These are phyloP conservation scores for Botryosphaeria agaves DNA, from an alignment of 2,329 filamentous ascomycete species.

Conservation along the genomic window DNA sequence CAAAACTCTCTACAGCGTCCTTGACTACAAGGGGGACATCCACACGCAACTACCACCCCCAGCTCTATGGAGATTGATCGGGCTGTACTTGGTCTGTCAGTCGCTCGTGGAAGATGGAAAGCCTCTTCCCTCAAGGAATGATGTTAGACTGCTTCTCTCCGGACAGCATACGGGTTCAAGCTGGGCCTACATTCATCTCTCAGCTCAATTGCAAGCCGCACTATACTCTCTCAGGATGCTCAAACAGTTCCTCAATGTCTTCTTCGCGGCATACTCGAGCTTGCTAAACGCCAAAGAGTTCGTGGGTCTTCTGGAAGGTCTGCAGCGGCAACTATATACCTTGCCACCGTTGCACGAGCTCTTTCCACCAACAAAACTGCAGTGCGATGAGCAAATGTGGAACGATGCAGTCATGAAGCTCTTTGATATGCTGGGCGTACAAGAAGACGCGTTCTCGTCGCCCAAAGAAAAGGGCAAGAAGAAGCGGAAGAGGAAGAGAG, in stretches of 20 bases:
- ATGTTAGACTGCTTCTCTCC: constrained; percentile 9
- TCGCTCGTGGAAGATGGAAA: constrained; percentile 3
- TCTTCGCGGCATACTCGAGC: background rate
- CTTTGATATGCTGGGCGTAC: background rate
- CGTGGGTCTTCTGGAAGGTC: background rate
- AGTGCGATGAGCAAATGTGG: background rate
- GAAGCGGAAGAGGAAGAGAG: constrained; percentile 1
- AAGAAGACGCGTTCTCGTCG: background rate
- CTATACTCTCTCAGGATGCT: constrained; percentile 26
- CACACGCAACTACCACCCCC: background rate
- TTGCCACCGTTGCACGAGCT: background rate
- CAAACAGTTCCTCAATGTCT: constrained; percentile 16
- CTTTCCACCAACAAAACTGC: background rate
- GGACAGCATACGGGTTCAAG: constrained; percentile 13
- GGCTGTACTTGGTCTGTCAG: constrained; percentile 2
- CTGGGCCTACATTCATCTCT: constrained; percentile 22
- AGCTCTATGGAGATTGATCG: constrained; percentile 5
- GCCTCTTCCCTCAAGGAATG: constrained; percentile 1
- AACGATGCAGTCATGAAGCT: background rate
- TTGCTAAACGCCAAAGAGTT: background rate
- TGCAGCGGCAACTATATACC: background rate
- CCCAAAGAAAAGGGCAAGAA: background rate
- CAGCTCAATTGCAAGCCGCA: constrained; percentile 21
- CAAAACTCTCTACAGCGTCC: background rate
- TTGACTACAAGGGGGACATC: background rate